Percentiles rank a stretch among this genome's conserved stretches.
phyloP scores from a whole-genome alignment of 257 asterid genomes.

The Fraxinus americana region DNA sequence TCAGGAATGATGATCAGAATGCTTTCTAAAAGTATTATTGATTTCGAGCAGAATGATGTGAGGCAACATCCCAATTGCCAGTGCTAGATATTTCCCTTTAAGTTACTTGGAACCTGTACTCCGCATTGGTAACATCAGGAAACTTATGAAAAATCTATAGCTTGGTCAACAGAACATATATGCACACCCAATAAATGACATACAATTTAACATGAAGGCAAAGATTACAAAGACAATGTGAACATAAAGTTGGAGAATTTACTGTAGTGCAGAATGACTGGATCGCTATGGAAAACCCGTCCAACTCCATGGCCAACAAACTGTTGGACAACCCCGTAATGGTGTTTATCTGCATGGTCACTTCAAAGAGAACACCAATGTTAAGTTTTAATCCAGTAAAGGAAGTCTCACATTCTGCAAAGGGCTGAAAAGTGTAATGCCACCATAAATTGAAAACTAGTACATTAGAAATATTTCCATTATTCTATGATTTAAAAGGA shows the following conservation, averaged over 20 bases:
- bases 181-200: neutral
- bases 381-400: conserved; percentile 23
- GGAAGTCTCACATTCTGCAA: conserved; percentile 14
- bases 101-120: neutral
- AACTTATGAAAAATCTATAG: conserved; percentile 6
- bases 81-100: neutral
- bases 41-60: neutral
- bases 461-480: neutral
- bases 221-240: conserved; percentile 6
- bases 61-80: neutral
- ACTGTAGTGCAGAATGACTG: conserved; percentile 86
- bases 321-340: conserved; percentile 84
- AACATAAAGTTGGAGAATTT: conserved; percentile 34
- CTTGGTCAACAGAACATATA: neutral
- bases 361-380: conserved; percentile 48
- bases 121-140: neutral
- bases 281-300: conserved; percentile 84
- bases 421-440: neutral
- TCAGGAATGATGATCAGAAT: neutral
- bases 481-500: conserved; percentile 13
- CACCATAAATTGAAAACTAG: conserved; percentile 4
- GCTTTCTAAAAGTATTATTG: neutral
- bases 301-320: conserved; percentile 99
- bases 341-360: conserved; percentile 82
- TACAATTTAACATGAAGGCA: neutral